phyloP scores from a whole-genome alignment of 352 stramenopile genomes.

The Phytophthora syringae region DNA sequence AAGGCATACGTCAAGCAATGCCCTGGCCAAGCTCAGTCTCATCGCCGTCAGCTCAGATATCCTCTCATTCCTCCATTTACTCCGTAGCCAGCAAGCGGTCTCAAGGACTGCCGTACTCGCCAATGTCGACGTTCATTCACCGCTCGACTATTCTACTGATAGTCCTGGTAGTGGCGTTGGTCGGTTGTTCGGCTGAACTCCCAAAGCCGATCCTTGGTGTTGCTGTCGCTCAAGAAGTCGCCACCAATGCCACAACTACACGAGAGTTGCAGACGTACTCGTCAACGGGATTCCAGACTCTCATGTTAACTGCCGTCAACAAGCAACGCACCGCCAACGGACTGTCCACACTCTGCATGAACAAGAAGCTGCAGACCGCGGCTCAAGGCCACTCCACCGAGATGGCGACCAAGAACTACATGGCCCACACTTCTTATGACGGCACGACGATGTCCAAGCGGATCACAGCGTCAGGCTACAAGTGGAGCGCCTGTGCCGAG shows the following conservation, averaged over 20 bases:
- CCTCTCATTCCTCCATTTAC: conserved; percentile 23
- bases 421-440: conserved; percentile 46
- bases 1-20: conserved; percentile 3
- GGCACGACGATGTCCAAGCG: conserved; percentile 38
- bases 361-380: conserved; percentile 30
- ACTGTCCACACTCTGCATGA: conserved; percentile 37
- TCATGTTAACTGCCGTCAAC: conserved; percentile 52
- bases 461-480: conserved; percentile 43
- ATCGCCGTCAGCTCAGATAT: neutral
- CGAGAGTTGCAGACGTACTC: conserved; percentile 35
- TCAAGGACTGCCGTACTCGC: neutral
- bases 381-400: conserved; percentile 27
- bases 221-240: conserved; percentile 12
- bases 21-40: conserved; percentile 1
- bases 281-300: conserved; percentile 27
- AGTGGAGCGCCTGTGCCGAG: conserved; percentile 49
- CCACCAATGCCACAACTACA: conserved; percentile 4
- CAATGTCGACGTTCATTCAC: neutral
- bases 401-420: conserved; percentile 44
- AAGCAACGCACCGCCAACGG: conserved; percentile 40
- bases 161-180: conserved; percentile 11
- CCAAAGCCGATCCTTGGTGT: conserved; percentile 1
- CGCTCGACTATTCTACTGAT: neutral
- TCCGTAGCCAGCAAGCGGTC: neutral
- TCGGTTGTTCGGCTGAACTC: neutral